Evolutionary conservation across 2,329 filamentous ascomycete species (phyloP).

Genomic region (Aureobasidium uvarum): DNA sequence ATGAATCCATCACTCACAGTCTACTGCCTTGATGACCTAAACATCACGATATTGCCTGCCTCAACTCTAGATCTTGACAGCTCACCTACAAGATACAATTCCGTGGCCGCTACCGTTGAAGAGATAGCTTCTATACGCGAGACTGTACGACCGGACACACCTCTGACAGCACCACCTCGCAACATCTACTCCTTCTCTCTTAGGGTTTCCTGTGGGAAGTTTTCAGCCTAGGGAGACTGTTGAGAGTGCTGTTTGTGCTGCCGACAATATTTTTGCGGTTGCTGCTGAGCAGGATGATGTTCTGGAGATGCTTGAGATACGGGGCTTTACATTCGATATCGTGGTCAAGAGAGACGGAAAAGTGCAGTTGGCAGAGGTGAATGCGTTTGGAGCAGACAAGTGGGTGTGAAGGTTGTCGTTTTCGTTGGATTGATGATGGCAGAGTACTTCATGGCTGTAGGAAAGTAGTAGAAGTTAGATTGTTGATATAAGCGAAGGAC

Average conservation of each 20-base stretch:
- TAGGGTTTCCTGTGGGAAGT: too few relatives aligned
- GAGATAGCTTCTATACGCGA: background rate
- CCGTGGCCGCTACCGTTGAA: background rate
- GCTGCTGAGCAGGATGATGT: background rate
- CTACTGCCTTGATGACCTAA: background rate
- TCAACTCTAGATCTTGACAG: background rate
- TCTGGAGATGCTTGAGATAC: background rate
- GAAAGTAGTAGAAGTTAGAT: background rate
- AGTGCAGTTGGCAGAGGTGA: slow-evolving; percentile 3
- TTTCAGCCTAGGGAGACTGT: background rate
- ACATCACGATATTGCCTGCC: background rate
- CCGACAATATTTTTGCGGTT: too few relatives aligned
- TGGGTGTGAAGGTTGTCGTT: background rate
- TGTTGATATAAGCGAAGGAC: too few relatives aligned
- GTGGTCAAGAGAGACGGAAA: background rate
- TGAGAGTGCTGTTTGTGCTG: background rate
- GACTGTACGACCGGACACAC: background rate
- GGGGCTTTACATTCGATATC: background rate
- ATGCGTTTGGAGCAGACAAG: background rate
- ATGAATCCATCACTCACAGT: background rate
- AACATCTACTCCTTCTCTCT: background rate
- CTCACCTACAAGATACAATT: background rate
- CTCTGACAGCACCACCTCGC: background rate
- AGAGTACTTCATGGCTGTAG: background rate
- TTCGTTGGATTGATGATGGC: background rate